These are phyloP conservation scores for Dalechampia spathulata DNA, from an alignment of 441 rosid species.

Conservation along the genomic window DNA sequence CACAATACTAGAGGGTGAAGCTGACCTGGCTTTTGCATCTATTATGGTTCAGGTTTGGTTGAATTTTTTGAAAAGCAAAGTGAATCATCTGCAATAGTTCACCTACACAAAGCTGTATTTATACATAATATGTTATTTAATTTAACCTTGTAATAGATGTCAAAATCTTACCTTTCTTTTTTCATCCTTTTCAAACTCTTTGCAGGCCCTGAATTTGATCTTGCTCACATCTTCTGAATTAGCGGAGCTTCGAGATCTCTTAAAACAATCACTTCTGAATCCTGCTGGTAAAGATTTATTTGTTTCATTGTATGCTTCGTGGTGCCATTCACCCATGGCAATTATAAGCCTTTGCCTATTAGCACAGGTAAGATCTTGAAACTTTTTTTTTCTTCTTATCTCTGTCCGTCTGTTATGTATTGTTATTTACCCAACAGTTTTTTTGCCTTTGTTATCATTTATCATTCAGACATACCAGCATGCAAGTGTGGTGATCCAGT, in stretches of 20 bases:
- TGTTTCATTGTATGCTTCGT: slow-evolving; percentile 87
- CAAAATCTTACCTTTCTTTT: too few species aligned
- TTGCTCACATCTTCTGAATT: slow-evolving; percentile 96
- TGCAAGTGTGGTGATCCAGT: slow-evolving; percentile 87
- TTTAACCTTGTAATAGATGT: too few species aligned
- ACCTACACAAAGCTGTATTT: background rate
- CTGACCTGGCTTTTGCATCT: slow-evolving; percentile 93
- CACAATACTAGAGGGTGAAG: slow-evolving; percentile 91
- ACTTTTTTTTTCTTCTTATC: background rate
- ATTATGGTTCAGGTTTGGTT: slow-evolving; percentile 92
- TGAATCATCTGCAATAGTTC: background rate
- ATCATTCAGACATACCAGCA: slow-evolving; percentile 81
- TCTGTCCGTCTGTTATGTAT: background rate
- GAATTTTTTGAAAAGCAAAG: background rate
- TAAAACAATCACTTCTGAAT: slow-evolving; percentile 78
- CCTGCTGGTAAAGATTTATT: slow-evolving; percentile 82
- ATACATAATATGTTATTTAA: too few species aligned
- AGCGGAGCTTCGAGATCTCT: slow-evolving; percentile 75
- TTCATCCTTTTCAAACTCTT: background rate
- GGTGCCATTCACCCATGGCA: slow-evolving; percentile 99
- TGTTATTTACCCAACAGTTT: background rate
- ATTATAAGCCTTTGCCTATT: slow-evolving; percentile 96
- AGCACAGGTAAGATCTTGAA: slow-evolving; percentile 71
- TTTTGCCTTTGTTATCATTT: background rate
- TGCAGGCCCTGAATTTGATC: slow-evolving; percentile 97